Conservation (phyloP, 2,329 filamentous ascomycete genomes). For the Arthrobotrys musiformis region DNA sequence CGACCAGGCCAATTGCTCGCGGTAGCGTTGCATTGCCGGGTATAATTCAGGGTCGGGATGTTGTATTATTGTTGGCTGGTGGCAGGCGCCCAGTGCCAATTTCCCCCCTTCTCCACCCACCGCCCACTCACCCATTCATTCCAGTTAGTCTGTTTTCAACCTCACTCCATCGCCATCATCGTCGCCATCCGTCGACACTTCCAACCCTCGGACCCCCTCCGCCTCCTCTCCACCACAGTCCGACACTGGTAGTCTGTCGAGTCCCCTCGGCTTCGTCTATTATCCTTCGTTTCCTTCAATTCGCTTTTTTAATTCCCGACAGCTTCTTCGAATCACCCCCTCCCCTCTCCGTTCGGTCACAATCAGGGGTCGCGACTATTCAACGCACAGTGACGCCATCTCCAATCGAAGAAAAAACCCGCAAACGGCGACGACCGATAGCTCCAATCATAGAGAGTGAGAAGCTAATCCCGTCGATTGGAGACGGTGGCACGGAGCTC, state of each 20-base stretch:
- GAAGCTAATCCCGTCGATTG: constrained; percentile 16
- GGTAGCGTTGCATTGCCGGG: constrained; percentile 35
- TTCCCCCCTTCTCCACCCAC: constrained; percentile 34
- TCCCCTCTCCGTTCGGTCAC: background rate
- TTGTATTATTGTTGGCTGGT: constrained; percentile 37
- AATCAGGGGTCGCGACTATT: constrained; percentile 49
- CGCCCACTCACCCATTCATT: constrained; percentile 5
- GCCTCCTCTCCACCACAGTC: constrained; percentile 12
- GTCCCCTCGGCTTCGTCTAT: background rate
- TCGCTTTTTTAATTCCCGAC: constrained; percentile 11
- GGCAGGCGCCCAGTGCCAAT: constrained; percentile 23
- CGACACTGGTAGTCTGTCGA: constrained; percentile 35
- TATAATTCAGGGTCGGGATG: too few species aligned
- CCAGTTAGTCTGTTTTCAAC: constrained; percentile 34
- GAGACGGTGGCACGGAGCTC: constrained; percentile 11
- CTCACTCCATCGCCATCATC: constrained; percentile 39
- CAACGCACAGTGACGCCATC: constrained; percentile 51
- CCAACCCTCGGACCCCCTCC: constrained; percentile 29
- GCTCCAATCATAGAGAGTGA: constrained; percentile 11
- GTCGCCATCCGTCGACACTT: constrained; percentile 32
- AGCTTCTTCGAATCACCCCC: constrained; percentile 1
- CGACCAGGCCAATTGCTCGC: constrained; percentile 33
- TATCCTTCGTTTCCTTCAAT: constrained; percentile 42
- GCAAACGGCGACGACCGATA: background rate
- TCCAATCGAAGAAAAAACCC: background rate